Evolutionary conservation across 75 land plant species (phyloP).

Genomic region (Ceratopteris richardii): DNA sequence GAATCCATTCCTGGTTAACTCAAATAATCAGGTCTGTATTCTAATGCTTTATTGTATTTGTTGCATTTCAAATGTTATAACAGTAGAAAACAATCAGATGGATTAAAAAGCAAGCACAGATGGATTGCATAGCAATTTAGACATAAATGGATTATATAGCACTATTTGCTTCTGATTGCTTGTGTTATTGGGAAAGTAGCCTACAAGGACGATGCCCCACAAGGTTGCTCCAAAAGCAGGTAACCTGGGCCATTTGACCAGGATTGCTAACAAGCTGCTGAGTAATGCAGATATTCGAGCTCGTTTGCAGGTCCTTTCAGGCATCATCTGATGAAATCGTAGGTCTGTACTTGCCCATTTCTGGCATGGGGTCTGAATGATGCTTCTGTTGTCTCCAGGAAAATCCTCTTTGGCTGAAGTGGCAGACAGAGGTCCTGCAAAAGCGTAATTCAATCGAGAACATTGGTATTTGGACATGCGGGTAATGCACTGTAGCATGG

Average conservation of each 20-base stretch:
- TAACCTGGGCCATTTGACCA: conserved; percentile 85
- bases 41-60: no score
- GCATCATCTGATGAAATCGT: neutral
- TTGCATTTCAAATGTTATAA: no score
- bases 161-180: neutral
- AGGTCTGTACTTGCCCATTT: neutral
- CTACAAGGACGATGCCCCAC: conserved; percentile 42
- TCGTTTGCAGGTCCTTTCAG: conserved; percentile 51
- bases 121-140: no score
- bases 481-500: no score
- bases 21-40: neutral
- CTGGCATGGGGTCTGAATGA: neutral
- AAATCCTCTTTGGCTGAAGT: conserved; percentile 65
- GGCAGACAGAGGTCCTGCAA: conserved; percentile 55
- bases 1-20: conserved; percentile 30
- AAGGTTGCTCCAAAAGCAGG: conserved; percentile 70
- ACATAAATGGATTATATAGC: no score
- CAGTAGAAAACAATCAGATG: no score
- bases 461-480: conserved; percentile 88
- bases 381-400: conserved; percentile 34
- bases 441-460: conserved; percentile 79
- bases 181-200: no score
- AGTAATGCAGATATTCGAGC: conserved; percentile 45
- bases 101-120: no score
- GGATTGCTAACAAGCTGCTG: conserved; percentile 74